Base-by-base conservation (phyloP, 208 protist genomes). In the Herpetomonas tarakana region DNA sequence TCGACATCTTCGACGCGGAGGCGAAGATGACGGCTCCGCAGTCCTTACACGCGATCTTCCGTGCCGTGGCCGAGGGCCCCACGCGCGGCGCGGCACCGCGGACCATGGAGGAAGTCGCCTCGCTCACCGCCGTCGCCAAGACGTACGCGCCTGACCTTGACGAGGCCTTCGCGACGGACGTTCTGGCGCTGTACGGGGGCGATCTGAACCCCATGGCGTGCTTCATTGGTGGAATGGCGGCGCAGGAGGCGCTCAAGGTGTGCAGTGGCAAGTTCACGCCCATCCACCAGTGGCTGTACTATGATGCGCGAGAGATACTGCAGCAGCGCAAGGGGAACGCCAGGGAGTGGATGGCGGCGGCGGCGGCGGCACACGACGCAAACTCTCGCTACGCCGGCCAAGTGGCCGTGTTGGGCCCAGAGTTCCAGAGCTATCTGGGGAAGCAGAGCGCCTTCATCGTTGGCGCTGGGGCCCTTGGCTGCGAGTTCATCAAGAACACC, bases 401-500 rank as follows among this genome's bases (percentile, higher is more conserved):
- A 77, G 93, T 97, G 50, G 85, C 83, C 12, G 88, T 99, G 4
- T 94, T 99, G 50, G 98, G 98, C 31, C 77, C 73, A 19, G 78
- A 62, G 11, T 85, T 98, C 44, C 88, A 98, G 72, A 30, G 88
- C 12, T 79, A 85, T 55, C 70, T 99, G 25, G 35, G 47, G 12
- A 59, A 86, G 22, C 82, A 94, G 27, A 83, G 86, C 11, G 83
- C 55, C 56, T 99, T 99, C 58, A 88, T 99, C 64, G 97, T 99
- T 38, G 98, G 98, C 35, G 92, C 98, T 4, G 98, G 98, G 30
- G 98, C 98, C 11, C 92, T 99, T 28, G 98, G 98, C 14, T 99
- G 98, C 72, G 98, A 99, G 81, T 83, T 98, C 50, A 85, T 99
- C 52, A 99, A 99, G 81, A 99, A 98, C 73, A 99, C 77, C 27